phyloP scores from a whole-genome alignment of 2,329 filamentous ascomycete genomes.

The Colletotrichum lentis region DNA sequence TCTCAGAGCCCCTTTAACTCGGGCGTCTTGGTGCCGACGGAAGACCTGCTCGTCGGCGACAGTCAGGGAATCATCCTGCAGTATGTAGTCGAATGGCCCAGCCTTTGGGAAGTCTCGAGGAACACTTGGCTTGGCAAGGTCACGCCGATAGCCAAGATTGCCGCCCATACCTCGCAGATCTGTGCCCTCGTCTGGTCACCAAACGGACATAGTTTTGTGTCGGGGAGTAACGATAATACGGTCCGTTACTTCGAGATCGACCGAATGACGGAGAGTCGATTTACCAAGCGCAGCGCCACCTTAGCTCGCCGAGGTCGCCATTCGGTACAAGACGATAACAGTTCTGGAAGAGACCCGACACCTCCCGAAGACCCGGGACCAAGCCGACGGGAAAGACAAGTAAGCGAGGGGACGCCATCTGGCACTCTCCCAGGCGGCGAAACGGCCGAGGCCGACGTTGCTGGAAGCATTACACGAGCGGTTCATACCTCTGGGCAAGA shows the following conservation, averaged over 20 bases:
- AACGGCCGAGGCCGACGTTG: not conserved
- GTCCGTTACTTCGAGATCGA: constrained; percentile 82
- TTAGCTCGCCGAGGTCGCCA: not conserved
- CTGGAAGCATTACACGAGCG: constrained; percentile 43
- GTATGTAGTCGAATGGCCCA: constrained; percentile 88
- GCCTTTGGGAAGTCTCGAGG: constrained; percentile 66
- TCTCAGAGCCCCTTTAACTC: constrained; percentile 59
- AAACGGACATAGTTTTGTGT: constrained; percentile 79
- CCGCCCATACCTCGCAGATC: constrained; percentile 85
- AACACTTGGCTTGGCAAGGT: constrained; percentile 81
- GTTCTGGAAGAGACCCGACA: not conserved
- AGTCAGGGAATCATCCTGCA: constrained; percentile 85
- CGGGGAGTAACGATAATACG: constrained; percentile 90
- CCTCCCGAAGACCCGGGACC: not conserved
- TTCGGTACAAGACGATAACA: not conserved
- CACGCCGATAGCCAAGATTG: constrained; percentile 78
- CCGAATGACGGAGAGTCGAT: constrained; percentile 54
- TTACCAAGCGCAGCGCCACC: constrained; percentile 27
- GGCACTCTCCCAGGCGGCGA: not conserved
- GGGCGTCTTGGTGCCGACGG: constrained; percentile 67
- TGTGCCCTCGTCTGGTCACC: constrained; percentile 91
- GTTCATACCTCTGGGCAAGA: constrained; percentile 45
- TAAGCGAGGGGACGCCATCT: not conserved
- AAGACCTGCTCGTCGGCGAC: constrained; percentile 88
- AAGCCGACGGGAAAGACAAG: not conserved